These are phyloP conservation scores for Millerozyma miso DNA, from an alignment of 805 yeast species.

Conservation along the genomic window DNA sequence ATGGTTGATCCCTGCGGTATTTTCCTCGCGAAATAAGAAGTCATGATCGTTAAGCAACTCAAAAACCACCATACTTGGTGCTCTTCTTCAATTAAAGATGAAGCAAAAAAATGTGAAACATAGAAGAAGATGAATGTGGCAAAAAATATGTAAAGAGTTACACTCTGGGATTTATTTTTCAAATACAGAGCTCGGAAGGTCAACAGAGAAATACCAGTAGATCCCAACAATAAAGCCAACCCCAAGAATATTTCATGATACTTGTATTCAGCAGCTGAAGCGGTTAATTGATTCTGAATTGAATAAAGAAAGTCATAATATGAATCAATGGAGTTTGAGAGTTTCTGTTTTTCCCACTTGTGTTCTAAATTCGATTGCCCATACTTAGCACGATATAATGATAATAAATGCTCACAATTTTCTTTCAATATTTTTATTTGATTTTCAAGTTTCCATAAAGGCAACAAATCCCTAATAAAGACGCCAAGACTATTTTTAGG, in stretches of 20 bases:
- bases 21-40: conserved; percentile 7
- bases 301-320: conserved; percentile 32
- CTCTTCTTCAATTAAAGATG: conserved; percentile 82
- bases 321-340: conserved; percentile 4
- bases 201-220: conserved; percentile 25
- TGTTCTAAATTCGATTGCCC: conserved; percentile 5
- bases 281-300: conserved; percentile 50
- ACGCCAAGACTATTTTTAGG: conserved; percentile 76
- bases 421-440: conserved; percentile 42
- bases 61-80: conserved; percentile 90
- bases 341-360: conserved; percentile 10
- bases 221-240: conserved; percentile 23
- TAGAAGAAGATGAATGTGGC: conserved; percentile 36
- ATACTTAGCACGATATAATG: conserved; percentile 41
- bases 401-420: conserved; percentile 55
- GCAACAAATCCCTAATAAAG: conserved; percentile 53
- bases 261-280: conserved; percentile 71
- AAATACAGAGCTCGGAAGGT: conserved; percentile 13
- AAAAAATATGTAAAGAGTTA: background rate
- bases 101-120: conserved; percentile 78
- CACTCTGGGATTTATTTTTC: conserved; percentile 6
- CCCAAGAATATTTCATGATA: conserved; percentile 41
- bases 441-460: conserved; percentile 40
- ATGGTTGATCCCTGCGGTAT: conserved; percentile 3
- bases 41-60: conserved; percentile 13